phyloP scores from a whole-genome alignment of 2,329 filamentous ascomycete genomes.

The Xylaria sp. region DNA sequence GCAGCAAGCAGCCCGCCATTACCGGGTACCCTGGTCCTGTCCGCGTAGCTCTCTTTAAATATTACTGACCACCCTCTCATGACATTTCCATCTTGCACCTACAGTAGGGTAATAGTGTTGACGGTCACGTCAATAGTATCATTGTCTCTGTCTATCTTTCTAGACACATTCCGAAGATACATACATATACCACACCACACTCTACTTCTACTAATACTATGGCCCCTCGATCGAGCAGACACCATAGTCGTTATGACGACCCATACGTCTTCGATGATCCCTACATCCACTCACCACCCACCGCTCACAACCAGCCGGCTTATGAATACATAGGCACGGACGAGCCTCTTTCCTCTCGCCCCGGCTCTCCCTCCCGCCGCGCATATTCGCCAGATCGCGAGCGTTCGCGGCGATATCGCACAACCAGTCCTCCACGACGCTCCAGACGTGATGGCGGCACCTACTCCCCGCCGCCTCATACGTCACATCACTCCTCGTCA shows the following conservation, averaged over 20 bases:
- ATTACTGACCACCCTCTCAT: slow-evolving; percentile 23
- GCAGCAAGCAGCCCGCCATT: slow-evolving; percentile 7
- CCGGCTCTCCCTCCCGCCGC: slow-evolving; percentile 34
- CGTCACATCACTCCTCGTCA: slow-evolving; percentile 31
- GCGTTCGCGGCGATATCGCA: slow-evolving; percentile 39
- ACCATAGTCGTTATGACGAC: slow-evolving; percentile 45
- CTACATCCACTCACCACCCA: slow-evolving; percentile 43
- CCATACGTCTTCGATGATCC: slow-evolving; percentile 48
- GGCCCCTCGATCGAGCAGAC: slow-evolving; percentile 44
- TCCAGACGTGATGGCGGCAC: slow-evolving; percentile 35
- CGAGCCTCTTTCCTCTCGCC: slow-evolving; percentile 35
- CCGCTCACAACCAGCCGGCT: slow-evolving; percentile 26
- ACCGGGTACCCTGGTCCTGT: slow-evolving; percentile 23
- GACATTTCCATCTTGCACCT: slow-evolving; percentile 2
- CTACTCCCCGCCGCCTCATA: slow-evolving; percentile 24
- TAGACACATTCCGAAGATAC: neutral
- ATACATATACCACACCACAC: neutral
- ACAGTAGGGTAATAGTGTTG: neutral
- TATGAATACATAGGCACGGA: slow-evolving; percentile 50
- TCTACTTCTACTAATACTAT: slow-evolving; percentile 36
- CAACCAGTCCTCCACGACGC: slow-evolving; percentile 45
- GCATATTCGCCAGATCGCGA: slow-evolving; percentile 37
- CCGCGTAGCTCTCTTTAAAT: slow-evolving; percentile 27
- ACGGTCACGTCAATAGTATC: slow-evolving; percentile 11
- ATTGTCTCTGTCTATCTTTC: neutral